Base-by-base conservation (phyloP, 2,329 filamentous ascomycete species). In the Sporothrix euskadiensis region DNA sequence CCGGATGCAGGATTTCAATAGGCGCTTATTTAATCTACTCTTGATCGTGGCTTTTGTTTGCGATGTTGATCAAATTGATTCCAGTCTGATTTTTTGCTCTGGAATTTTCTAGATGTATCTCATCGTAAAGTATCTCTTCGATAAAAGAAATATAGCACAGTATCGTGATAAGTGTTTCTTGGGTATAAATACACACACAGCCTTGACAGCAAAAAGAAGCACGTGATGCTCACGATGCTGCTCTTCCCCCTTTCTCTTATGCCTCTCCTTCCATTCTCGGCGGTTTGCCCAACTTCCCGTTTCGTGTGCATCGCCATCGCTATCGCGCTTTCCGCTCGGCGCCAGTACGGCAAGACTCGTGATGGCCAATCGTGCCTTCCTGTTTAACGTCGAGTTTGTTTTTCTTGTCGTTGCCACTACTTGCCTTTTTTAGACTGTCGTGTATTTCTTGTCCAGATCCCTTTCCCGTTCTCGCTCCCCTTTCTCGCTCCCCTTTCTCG, bases 241-340 rank as follows among this genome's bases (percentile, higher is more conserved):
- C 12, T 52, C 26, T 12, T 39, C 26, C 26, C 41, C 49, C 49
- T 26, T 6, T 26, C n/a, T 32, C 9, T 39, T 26, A 6, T 7
- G 4, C 4, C 10, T 49, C 32, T 56, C 49, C 32, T 69, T 69
- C 66, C 32, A 22, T 56, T 41, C n/a, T 47, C 1, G 61, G 61
- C 6, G 8, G 5, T 32, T 35, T 26, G n/a, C 19, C 30, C 66
- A 32, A 54, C 66, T 39, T 19, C 32, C 12, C 26, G 32, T 56
- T 69, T 56, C 19, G 66, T 68, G 32, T 35, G 47, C 47, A 39
- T 39, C 47, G 32, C 26, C 66, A 56, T 69, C 47, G 32, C 26
- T 47, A 56, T 69, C 66, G 47, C 19, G n/a, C 49, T 52, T 19
- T 41, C 66, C 49, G 30, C 44, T 14, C 68, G 12, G 26, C 8